These are phyloP conservation scores for Pythium aristosporum DNA, from an alignment of 352 stramenopile genomes.

Conservation along the genomic window DNA sequence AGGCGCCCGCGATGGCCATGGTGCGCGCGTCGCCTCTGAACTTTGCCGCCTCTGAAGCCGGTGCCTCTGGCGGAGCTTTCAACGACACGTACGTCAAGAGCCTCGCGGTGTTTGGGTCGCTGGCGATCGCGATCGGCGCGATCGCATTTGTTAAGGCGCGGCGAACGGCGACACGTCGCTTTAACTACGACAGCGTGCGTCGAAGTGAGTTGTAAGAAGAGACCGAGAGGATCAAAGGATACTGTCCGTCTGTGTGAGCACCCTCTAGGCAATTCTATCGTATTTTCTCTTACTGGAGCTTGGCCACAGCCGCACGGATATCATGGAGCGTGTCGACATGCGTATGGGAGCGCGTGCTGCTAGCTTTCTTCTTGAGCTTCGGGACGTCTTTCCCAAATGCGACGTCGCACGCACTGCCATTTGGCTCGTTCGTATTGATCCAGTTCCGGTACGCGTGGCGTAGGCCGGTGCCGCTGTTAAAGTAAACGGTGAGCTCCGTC, in stretches of 20 bases:
- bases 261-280: not conserved
- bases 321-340: constrained; percentile 18
- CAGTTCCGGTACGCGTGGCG: constrained; percentile 49
- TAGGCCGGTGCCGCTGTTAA: constrained; percentile 36
- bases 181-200: constrained; percentile 57
- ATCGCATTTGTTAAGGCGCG: constrained; percentile 37
- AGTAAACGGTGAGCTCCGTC: constrained; percentile 51
- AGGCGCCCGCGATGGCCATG: constrained; percentile 23
- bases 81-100: constrained; percentile 21
- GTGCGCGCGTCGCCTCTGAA: constrained; percentile 18
- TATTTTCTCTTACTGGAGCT: constrained; percentile 5
- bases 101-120: constrained; percentile 22
- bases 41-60: constrained; percentile 19
- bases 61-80: not conserved
- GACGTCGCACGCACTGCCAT: constrained; percentile 31
- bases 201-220: constrained; percentile 30
- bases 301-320: constrained; percentile 27
- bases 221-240: not conserved
- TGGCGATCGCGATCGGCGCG: constrained; percentile 38
- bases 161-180: constrained; percentile 31
- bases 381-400: constrained; percentile 38
- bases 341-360: not conserved
- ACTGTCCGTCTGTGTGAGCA: not conserved
- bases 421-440: constrained; percentile 35
- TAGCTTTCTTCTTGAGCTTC: constrained; percentile 26